Conservation (phyloP, 2,329 filamentous ascomycete genomes). For the Nigrospora sphaerica region DNA sequence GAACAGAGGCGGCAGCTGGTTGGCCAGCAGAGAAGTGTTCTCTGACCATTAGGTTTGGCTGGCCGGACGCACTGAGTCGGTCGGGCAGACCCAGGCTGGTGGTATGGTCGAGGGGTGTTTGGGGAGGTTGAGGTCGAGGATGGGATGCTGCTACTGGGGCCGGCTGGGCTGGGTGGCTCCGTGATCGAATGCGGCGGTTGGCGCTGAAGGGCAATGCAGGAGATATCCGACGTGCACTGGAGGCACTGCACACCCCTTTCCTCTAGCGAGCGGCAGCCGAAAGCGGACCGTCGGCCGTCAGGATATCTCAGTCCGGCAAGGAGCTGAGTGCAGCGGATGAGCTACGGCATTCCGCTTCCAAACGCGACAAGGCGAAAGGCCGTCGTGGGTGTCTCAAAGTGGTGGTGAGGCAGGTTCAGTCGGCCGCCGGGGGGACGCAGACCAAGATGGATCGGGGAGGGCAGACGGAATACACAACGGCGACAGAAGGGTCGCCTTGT, state of each 20-base stretch:
- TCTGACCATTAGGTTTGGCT: conserved; percentile 37
- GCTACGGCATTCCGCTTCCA: conserved; percentile 2
- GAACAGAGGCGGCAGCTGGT: conserved; percentile 32
- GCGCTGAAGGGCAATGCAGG: too few relatives aligned
- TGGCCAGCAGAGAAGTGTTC: conserved; percentile 52
- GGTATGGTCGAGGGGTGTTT: neutral
- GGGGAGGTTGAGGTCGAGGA: too few relatives aligned
- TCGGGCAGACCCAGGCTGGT: conserved; percentile 5
- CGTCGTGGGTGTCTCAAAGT: neutral
- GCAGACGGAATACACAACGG: too few relatives aligned
- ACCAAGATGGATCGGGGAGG: too few relatives aligned
- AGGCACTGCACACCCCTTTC: too few relatives aligned
- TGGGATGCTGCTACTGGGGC: neutral
- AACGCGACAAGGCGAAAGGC: conserved; percentile 1
- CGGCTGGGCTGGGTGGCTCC: too few relatives aligned
- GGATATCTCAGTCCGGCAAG: conserved; percentile 2
- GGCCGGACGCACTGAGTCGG: conserved; percentile 1
- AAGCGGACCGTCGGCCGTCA: conserved; percentile 1
- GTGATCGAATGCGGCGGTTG: too few relatives aligned
- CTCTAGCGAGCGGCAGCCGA: conserved; percentile 1
- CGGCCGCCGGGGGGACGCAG: neutral
- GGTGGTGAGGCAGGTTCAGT: too few relatives aligned
- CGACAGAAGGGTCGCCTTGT: too few relatives aligned
- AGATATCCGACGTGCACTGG: too few relatives aligned
- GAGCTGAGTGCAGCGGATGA: conserved; percentile 1